Evolutionary conservation across 2,329 filamentous ascomycete species (phyloP).

Genomic region (Acarospora socialis): DNA sequence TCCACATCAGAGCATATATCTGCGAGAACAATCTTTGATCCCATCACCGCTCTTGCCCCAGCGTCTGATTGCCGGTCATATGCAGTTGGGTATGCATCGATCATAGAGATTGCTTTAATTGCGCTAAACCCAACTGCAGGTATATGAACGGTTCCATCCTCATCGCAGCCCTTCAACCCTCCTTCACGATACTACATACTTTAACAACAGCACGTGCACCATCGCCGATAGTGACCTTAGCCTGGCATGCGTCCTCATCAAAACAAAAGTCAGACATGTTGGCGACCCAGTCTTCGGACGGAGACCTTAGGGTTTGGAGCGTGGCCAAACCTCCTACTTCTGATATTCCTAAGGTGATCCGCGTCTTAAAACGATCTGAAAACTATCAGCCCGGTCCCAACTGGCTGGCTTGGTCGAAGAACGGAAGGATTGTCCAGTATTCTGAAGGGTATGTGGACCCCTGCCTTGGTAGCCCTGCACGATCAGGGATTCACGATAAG

Average conservation of each 20-base stretch:
- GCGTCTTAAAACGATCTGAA: slow-evolving; percentile 69
- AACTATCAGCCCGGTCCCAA: slow-evolving; percentile 61
- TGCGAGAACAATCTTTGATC: slow-evolving; percentile 81
- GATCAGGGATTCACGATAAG: slow-evolving; percentile 12
- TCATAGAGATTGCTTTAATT: slow-evolving; percentile 1
- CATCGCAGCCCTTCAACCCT: slow-evolving; percentile 74
- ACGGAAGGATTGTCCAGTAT: slow-evolving; percentile 86
- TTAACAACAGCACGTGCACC: slow-evolving; percentile 71
- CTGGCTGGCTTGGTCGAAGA: slow-evolving; percentile 98
- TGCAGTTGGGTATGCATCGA: slow-evolving; percentile 69
- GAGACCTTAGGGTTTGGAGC: slow-evolving; percentile 91
- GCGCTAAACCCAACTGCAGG: slow-evolving; percentile 32
- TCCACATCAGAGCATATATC: slow-evolving; percentile 86
- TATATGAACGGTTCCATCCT: slow-evolving; percentile 92
- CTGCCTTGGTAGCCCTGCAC: slow-evolving; percentile 1
- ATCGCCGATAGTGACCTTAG: slow-evolving; percentile 71
- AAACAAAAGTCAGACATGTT: slow-evolving; percentile 98
- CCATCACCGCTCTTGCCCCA: slow-evolving; percentile 85
- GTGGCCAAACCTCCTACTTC: slow-evolving; percentile 63
- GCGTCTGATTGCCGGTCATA: slow-evolving; percentile 84
- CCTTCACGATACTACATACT: slow-evolving; percentile 89
- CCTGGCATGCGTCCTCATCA: slow-evolving; percentile 93
- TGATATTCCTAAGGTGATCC: slow-evolving; percentile 75
- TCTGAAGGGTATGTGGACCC: slow-evolving; percentile 61
- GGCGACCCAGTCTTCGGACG: slow-evolving; percentile 79